Conservation (phyloP, 768 basidiomycete species). For the Pisolithus marmoratus region DNA sequence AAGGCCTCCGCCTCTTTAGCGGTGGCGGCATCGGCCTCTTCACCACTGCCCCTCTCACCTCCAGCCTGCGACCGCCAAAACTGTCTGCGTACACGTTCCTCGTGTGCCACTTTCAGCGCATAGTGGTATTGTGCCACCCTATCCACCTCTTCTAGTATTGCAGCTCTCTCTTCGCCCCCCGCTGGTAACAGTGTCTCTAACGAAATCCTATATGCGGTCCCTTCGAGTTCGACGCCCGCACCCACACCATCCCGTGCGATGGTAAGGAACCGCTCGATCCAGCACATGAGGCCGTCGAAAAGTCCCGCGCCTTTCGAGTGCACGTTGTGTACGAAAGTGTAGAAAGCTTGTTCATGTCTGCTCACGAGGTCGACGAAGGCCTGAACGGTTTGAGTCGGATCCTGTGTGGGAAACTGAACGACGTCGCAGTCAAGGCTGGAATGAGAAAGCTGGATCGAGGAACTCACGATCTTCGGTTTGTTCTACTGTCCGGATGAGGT, state of each 20-base stretch:
- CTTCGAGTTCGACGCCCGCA: slow-evolving; percentile 13
- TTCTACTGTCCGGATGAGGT: slow-evolving; percentile 93
- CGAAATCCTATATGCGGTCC: slow-evolving; percentile 40
- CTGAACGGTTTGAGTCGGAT: slow-evolving; percentile 83
- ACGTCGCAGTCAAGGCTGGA: background rate
- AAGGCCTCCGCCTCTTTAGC: slow-evolving; percentile 81
- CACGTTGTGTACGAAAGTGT: slow-evolving; percentile 96
- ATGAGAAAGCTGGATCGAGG: slow-evolving; percentile 1
- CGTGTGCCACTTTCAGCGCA: slow-evolving; percentile 87
- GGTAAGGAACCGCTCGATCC: slow-evolving; percentile 94
- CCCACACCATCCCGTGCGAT: slow-evolving; percentile 87
- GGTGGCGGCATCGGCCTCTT: slow-evolving; percentile 56
- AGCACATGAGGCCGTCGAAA: slow-evolving; percentile 90
- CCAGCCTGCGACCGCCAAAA: slow-evolving; percentile 58
- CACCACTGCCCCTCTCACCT: slow-evolving; percentile 23
- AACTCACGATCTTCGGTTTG: slow-evolving; percentile 80
- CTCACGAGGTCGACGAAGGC: slow-evolving; percentile 90
- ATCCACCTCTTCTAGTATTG: slow-evolving; percentile 83
- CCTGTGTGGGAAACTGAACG: slow-evolving; percentile 68
- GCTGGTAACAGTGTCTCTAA: slow-evolving; percentile 91
- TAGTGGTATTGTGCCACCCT: slow-evolving; percentile 89
- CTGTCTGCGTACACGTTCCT: slow-evolving; percentile 83
- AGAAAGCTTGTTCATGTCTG: slow-evolving; percentile 94
- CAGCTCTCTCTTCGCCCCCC: slow-evolving; percentile 65
- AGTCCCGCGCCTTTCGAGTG: slow-evolving; percentile 94